Conservation (phyloP, 495 filamentous ascomycete genomes). For the Talaromyces wortmannii region DNA sequence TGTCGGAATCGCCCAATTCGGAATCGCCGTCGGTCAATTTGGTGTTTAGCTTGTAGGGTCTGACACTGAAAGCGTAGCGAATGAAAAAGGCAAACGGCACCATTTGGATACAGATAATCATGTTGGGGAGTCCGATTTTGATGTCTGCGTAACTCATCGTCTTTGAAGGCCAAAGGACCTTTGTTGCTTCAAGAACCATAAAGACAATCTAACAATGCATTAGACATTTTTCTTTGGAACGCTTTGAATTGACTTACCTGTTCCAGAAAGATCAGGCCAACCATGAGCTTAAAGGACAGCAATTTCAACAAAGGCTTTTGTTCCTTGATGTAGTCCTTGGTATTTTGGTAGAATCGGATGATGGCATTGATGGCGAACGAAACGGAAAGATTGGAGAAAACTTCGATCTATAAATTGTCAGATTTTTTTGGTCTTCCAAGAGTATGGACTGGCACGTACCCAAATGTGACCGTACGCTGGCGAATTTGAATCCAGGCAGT, state of each 20-base stretch:
- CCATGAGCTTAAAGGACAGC: slow-evolving; percentile 23
- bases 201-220: slow-evolving; percentile 16
- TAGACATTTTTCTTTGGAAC: background rate
- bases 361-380: slow-evolving; percentile 14
- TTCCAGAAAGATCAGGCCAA: slow-evolving; percentile 22
- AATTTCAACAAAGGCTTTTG: slow-evolving; percentile 21
- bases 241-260: slow-evolving; percentile 1
- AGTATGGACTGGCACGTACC: slow-evolving; percentile 7
- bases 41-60: slow-evolving; percentile 9
- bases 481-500: too few relatives aligned
- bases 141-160: slow-evolving; percentile 24
- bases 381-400: slow-evolving; percentile 17
- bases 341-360: slow-evolving; percentile 16
- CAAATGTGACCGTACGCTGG: too few relatives aligned
- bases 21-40: too few relatives aligned
- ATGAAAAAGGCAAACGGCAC: slow-evolving; percentile 25
- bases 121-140: slow-evolving; percentile 20
- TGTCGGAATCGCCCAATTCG: too few relatives aligned
- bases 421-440: background rate
- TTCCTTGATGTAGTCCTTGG: slow-evolving; percentile 13
- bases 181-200: slow-evolving; percentile 17
- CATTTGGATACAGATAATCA: slow-evolving; percentile 29
- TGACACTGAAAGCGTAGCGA: slow-evolving; percentile 20
- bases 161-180: slow-evolving; percentile 11
- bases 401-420: slow-evolving; percentile 10